Percentiles rank a stretch among this genome's conserved stretches.
Conservation (phyloP, 768 basidiomycete species). For the Tephrocybe sp. region DNA sequence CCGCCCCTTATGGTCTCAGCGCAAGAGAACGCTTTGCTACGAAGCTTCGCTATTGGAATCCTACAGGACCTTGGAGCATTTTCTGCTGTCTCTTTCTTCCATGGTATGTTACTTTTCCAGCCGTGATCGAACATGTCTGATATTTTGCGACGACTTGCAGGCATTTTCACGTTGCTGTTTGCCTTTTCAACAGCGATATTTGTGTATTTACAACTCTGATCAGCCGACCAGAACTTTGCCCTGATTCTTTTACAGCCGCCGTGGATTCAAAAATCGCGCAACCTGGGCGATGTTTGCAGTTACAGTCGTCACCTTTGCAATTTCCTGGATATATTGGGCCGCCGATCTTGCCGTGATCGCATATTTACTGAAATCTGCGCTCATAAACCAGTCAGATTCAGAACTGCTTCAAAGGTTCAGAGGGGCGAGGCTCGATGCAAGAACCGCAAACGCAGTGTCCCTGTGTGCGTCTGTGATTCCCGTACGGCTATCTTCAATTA, state of each 20-base stretch:
- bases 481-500: background rate
- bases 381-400: background rate
- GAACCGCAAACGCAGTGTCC: background rate
- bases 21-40: background rate
- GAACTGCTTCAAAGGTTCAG: background rate
- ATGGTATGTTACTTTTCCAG: background rate
- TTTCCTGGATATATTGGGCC: slow-evolving; percentile 11
- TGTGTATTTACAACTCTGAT: slow-evolving; percentile 29
- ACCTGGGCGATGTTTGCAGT: slow-evolving; percentile 5
- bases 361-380: background rate
- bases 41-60: background rate
- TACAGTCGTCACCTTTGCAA: background rate
- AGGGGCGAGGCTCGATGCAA: background rate
- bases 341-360: slow-evolving; percentile 2
- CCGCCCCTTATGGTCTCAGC: background rate
- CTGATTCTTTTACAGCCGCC: background rate
- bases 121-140: background rate
- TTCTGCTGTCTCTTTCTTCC: background rate
- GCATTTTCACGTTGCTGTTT: slow-evolving; percentile 10
- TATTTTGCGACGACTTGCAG: background rate
- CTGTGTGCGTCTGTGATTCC: slow-evolving; percentile 1
- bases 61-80: background rate
- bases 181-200: slow-evolving; percentile 37
- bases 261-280: slow-evolving; percentile 9
- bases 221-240: too few relatives aligned